phyloP scores from a whole-genome alignment of 306 rosid species.

The Citrullus mucosospermus region DNA sequence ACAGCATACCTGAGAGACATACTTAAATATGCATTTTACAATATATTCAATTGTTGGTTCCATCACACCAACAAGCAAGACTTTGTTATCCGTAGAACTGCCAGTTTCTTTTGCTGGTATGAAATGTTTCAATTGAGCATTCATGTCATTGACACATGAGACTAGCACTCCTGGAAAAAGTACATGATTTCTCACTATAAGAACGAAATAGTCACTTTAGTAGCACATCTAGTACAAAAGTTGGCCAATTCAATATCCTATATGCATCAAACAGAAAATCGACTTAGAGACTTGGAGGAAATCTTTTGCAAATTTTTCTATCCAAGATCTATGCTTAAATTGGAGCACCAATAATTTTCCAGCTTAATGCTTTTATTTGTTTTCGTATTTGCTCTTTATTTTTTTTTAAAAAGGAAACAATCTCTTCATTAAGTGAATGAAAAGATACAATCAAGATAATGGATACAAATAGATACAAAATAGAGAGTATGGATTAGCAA shows the following conservation, averaged over 20 bases:
- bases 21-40: conserved; percentile 54
- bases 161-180: conserved; percentile 51
- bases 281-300: neutral
- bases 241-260: neutral
- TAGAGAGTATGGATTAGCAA: too few species aligned
- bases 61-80: conserved; percentile 43
- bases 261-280: neutral
- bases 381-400: too few species aligned
- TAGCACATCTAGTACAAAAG: neutral
- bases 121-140: conserved; percentile 30
- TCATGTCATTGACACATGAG: conserved; percentile 56
- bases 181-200: neutral
- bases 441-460: too few species aligned
- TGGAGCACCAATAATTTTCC: too few species aligned
- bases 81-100: conserved; percentile 24
- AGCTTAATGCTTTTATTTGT: too few species aligned
- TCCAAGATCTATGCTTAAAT: too few species aligned
- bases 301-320: neutral
- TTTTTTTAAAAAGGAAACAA: too few species aligned
- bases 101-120: conserved; percentile 30
- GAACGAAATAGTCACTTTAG: neutral
- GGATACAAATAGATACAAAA: too few species aligned
- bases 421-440: too few species aligned
- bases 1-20: conserved; percentile 53
- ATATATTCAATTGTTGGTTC: conserved; percentile 86